Base-by-base conservation (phyloP, 1,284 basidiomycete species). In the Leccinum laetum region DNA sequence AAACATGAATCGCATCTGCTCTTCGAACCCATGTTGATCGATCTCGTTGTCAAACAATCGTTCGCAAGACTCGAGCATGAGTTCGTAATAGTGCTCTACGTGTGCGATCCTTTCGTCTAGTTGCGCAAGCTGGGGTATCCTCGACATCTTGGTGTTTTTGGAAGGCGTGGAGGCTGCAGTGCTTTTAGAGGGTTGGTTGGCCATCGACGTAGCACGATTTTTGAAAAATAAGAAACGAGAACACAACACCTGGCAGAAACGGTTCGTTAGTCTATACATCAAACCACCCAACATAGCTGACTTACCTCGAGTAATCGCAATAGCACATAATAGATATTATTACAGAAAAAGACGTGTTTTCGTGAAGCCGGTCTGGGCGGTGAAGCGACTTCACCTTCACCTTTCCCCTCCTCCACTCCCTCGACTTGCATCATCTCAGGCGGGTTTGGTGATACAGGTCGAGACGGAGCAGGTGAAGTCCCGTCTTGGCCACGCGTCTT, bases 1-100 rank as follows among this genome's bases (percentile, higher is more conserved):
- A 79, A 96, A 99, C 88, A 98, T 94, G 70, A 85, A 86, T 37
- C 97, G 84, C 79, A 96, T 86, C 70, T 93, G 92, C 72, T 99
- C 97, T 77, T 99, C 97, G 74, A 95, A 99, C 2, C 84, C 85
- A 55, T 83, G 81, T 69, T 91, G 91, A 72, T 99, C 97, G 29
- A 99, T 84, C 75, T 97, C 94, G 69, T 92, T 93, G 74, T 98
- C 96, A 71, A 98, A 98, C 62, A 99, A 78, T 66, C 91, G 87
- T 78, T 98, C 96, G 74, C 93, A 94, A 7, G 94, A 88, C 67
- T 92, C 93, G 24, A 99, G 84, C 69, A 96, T 81, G 64, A 95
- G 84, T 63, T 90, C 88, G 73, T 99, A 99, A 71, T 88, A 93
- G 72, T 95, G 85, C 44, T 80, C 80, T 2, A 81, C 79, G 44